phyloP scores from a whole-genome alignment of 2,329 filamentous ascomycete genomes.

The Colletotrichum filicis region DNA sequence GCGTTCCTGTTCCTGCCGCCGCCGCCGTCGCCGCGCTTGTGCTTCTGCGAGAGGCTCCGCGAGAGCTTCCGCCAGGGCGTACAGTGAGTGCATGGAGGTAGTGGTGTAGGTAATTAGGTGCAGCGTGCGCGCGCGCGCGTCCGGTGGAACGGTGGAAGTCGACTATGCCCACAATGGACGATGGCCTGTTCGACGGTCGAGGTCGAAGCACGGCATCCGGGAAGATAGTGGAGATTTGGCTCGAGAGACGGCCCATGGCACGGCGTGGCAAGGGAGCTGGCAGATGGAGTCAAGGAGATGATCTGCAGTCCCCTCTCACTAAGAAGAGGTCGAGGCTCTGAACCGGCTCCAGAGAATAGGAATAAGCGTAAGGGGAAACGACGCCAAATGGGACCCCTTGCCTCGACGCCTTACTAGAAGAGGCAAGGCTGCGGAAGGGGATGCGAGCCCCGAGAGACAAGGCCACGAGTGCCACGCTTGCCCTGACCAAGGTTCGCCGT shows the following conservation, averaged over 20 bases:
- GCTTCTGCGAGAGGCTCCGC: neutral
- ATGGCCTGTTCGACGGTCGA: neutral
- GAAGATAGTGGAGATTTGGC: neutral
- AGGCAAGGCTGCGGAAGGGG: neutral
- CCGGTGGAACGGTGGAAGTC: neutral
- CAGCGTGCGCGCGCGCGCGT: neutral
- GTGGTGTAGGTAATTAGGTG: neutral
- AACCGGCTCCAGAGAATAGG: slow-evolving; percentile 13
- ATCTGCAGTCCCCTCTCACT: slow-evolving; percentile 5
- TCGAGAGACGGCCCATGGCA: slow-evolving; percentile 6
- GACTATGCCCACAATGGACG: neutral
- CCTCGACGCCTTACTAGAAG: neutral
- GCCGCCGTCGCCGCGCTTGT: neutral
- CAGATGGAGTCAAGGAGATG: slow-evolving; percentile 10
- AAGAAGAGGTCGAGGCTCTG: neutral
- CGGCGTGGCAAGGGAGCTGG: slow-evolving; percentile 3
- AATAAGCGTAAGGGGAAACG: slow-evolving; percentile 29
- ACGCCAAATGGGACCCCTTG: slow-evolving; percentile 6
- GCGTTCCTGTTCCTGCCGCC: neutral
- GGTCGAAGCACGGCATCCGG: neutral
- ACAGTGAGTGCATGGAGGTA: slow-evolving; percentile 1
- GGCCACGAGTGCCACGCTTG: neutral
- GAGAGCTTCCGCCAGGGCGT: slow-evolving; percentile 2
- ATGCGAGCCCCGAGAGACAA: neutral
- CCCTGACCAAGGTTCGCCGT: neutral